Evolutionary conservation across 2,329 filamentous ascomycete species (phyloP).

Genomic region (Thelonectria discophora): DNA sequence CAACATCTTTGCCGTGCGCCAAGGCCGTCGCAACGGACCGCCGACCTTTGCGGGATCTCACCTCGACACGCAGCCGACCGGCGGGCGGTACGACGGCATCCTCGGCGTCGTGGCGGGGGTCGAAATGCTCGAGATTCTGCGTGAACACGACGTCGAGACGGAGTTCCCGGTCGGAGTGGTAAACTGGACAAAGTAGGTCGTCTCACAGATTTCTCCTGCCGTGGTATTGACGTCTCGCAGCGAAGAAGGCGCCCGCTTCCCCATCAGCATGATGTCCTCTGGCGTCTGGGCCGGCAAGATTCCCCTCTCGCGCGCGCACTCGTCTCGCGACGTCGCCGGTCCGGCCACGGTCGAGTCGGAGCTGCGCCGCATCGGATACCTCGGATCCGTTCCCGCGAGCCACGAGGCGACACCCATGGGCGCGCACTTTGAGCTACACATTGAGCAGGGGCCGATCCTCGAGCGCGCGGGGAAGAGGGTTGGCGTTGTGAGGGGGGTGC

Average conservation of each 20-base stretch:
- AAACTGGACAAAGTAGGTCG: slow-evolving; percentile 75
- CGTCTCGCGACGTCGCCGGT: slow-evolving; percentile 65
- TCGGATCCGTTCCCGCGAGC: slow-evolving; percentile 58
- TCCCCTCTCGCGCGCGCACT: slow-evolving; percentile 67
- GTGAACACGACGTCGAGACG: slow-evolving; percentile 74
- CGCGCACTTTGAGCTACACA: slow-evolving; percentile 84
- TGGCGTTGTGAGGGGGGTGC: slow-evolving; percentile 46
- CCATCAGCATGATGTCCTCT: slow-evolving; percentile 76
- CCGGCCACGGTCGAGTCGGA: slow-evolving; percentile 50
- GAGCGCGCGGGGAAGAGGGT: slow-evolving; percentile 52
- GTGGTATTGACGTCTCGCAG: slow-evolving; percentile 47
- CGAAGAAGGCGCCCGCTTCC: slow-evolving; percentile 84
- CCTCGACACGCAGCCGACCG: slow-evolving; percentile 70
- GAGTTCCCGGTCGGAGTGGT: slow-evolving; percentile 77
- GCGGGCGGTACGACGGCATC: slow-evolving; percentile 80
- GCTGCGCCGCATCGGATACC: slow-evolving; percentile 75
- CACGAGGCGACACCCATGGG: slow-evolving; percentile 62
- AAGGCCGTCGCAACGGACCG: slow-evolving; percentile 66
- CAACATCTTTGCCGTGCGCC: slow-evolving; percentile 78
- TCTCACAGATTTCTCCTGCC: neutral
- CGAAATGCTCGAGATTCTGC: slow-evolving; percentile 74
- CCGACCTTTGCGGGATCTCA: slow-evolving; percentile 76
- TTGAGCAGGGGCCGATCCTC: slow-evolving; percentile 81
- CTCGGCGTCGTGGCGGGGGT: slow-evolving; percentile 77
- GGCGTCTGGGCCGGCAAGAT: slow-evolving; percentile 75